phyloP scores from a whole-genome alignment of 2,329 filamentous ascomycete genomes.

The Botrytis porri region DNA sequence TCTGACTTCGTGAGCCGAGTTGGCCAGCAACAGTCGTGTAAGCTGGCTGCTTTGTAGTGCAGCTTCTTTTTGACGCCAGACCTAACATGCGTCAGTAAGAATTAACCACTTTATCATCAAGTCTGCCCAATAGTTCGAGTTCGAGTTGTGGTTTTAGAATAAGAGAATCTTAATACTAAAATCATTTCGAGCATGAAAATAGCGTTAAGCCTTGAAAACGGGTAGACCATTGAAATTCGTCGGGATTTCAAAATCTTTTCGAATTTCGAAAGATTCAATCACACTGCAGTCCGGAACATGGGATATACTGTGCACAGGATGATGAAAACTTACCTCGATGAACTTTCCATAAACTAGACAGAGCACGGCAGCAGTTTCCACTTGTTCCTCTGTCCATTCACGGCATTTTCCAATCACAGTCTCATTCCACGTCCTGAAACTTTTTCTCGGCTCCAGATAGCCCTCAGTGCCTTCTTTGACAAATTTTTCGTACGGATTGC shows the following conservation, averaged over 20 bases:
- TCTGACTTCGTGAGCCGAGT: slow-evolving; percentile 87
- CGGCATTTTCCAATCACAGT: slow-evolving; percentile 72
- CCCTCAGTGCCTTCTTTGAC: slow-evolving; percentile 68
- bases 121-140: background rate
- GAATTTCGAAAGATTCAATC: background rate
- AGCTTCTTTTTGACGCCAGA: slow-evolving; percentile 88
- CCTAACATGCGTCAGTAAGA: slow-evolving; percentile 47
- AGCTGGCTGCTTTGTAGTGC: slow-evolving; percentile 79
- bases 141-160: background rate
- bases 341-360: slow-evolving; percentile 83
- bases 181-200: background rate
- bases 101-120: background rate
- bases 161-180: background rate
- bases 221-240: background rate
- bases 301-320: background rate
- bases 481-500: slow-evolving; percentile 79
- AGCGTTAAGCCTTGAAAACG: background rate
- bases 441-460: slow-evolving; percentile 74
- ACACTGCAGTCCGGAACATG: background rate
- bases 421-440: slow-evolving; percentile 80
- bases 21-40: slow-evolving; percentile 74
- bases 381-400: slow-evolving; percentile 85
- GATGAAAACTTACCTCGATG: slow-evolving; percentile 62
- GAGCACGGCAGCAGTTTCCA: slow-evolving; percentile 83
- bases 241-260: background rate